phyloP scores from a whole-genome alignment of 805 yeast species.

The Ogataea henricii region DNA sequence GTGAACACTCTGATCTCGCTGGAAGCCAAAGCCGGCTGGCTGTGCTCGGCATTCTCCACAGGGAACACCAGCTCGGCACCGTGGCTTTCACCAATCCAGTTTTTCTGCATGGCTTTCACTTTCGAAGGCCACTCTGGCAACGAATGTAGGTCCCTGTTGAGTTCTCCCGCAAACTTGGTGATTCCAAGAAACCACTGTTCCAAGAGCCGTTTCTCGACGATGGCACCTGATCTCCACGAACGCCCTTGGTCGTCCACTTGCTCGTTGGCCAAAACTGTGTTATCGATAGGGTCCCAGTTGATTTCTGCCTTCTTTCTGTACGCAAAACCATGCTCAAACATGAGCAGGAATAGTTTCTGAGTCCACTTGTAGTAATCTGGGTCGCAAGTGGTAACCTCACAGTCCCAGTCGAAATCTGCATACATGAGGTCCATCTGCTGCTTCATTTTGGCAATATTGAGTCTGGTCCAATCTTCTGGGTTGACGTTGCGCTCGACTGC shows the following conservation, averaged over 20 bases:
- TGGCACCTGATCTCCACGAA: constrained; percentile 97
- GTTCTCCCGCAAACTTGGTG: constrained; percentile 72
- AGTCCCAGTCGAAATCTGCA: constrained; percentile 91
- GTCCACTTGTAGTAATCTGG: constrained; percentile 93
- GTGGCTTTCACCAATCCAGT: constrained; percentile 90
- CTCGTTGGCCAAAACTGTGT: constrained; percentile 93
- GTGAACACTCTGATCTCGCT: constrained; percentile 63
- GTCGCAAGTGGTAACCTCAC: constrained; percentile 82
- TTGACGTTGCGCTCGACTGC: constrained; percentile 82
- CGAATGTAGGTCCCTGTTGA: constrained; percentile 61
- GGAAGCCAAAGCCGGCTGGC: constrained; percentile 8
- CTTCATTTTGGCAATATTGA: constrained; percentile 84
- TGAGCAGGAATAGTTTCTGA: constrained; percentile 75
- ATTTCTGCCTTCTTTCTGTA: constrained; percentile 85
- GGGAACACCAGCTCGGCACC: constrained; percentile 73
- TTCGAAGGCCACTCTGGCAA: constrained; percentile 83
- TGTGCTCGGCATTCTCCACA: constrained; percentile 17
- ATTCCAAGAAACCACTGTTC: constrained; percentile 95
- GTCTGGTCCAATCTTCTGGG: constrained; percentile 82
- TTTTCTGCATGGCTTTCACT: constrained; percentile 85
- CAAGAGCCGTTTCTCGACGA: constrained; percentile 77
- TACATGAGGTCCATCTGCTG: constrained; percentile 75
- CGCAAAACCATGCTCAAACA: constrained; percentile 78
- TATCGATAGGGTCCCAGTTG: constrained; percentile 97
- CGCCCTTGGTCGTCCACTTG: constrained; percentile 90